Conservation (phyloP, 1,284 basidiomycete genomes). For the Cutaneotrichosporon cavernicola region DNA sequence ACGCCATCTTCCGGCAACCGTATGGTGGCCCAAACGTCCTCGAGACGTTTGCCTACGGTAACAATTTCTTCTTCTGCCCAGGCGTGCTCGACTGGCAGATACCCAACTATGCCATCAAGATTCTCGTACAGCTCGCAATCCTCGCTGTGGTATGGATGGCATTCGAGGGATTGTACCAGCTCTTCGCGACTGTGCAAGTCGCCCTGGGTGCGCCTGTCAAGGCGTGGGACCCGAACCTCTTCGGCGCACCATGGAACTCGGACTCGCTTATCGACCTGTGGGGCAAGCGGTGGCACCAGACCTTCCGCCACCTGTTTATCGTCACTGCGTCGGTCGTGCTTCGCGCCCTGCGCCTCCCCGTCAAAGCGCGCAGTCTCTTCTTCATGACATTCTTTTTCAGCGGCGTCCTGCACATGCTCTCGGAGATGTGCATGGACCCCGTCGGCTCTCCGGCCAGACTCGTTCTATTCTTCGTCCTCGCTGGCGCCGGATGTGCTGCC, state of each 20-base stretch:
- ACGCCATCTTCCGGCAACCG: background rate
- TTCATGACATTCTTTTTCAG: slow-evolving; percentile 43
- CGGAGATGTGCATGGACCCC: slow-evolving; percentile 41
- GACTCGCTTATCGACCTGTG: slow-evolving; percentile 49
- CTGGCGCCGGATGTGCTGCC: slow-evolving; percentile 34
- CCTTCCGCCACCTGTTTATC: slow-evolving; percentile 45
- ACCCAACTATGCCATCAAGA: slow-evolving; percentile 23
- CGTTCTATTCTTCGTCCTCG: slow-evolving; percentile 40
- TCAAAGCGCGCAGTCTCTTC: slow-evolving; percentile 29
- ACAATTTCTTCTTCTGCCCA: slow-evolving; percentile 2
- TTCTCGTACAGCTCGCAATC: background rate
- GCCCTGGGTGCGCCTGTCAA: slow-evolving; percentile 25
- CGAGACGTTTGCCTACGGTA: background rate
- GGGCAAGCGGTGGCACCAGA: slow-evolving; percentile 52
- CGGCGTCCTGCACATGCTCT: slow-evolving; percentile 42
- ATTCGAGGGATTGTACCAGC: slow-evolving; percentile 32
- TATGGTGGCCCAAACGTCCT: background rate
- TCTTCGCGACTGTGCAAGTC: slow-evolving; percentile 30
- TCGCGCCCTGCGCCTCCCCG: slow-evolving; percentile 24
- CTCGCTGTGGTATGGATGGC: background rate
- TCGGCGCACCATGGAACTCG: slow-evolving; percentile 38
- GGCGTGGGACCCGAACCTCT: slow-evolving; percentile 44
- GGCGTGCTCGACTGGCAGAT: background rate
- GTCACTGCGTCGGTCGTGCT: slow-evolving; percentile 33
- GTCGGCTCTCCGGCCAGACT: slow-evolving; percentile 22